phyloP scores from a whole-genome alignment of 2,329 filamentous ascomycete species.

The Nothomitra cinnamomea region DNA sequence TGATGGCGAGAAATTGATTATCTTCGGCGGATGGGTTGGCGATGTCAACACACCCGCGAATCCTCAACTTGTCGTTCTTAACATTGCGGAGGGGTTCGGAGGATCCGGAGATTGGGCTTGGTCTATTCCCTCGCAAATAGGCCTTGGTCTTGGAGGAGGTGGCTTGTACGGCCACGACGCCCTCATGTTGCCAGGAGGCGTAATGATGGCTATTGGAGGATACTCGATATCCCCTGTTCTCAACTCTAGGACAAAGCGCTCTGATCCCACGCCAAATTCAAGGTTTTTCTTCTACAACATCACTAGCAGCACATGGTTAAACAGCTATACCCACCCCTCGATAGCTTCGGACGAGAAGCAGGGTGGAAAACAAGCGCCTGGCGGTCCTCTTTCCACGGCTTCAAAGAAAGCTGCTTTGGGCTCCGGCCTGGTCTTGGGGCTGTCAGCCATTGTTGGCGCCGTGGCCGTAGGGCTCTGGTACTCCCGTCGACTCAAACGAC shows the following conservation, averaged over 20 bases:
- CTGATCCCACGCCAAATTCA: constrained; percentile 20
- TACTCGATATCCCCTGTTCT: constrained; percentile 30
- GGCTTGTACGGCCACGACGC: constrained; percentile 49
- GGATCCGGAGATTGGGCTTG: constrained; percentile 47
- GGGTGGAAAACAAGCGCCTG: constrained; percentile 14
- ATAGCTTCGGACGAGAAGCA: constrained; percentile 3
- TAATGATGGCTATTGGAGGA: constrained; percentile 52
- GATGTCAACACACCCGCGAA: constrained; percentile 57
- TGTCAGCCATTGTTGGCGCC: constrained; percentile 32
- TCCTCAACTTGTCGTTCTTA: constrained; percentile 64
- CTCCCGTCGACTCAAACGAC: constrained; percentile 26
- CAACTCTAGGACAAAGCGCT: constrained; percentile 9
- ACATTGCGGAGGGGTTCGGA: constrained; percentile 59
- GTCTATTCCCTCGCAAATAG: constrained; percentile 37
- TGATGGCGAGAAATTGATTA: constrained; percentile 59
- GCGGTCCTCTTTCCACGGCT: constrained; percentile 12
- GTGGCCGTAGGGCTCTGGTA: constrained; percentile 33
- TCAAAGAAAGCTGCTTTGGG: constrained; percentile 40
- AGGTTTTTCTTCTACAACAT: constrained; percentile 33
- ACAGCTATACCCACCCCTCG: constrained; percentile 2
- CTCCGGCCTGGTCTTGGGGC: constrained; percentile 46
- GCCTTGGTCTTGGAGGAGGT: constrained; percentile 19
- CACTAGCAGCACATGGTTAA: constrained; percentile 35
- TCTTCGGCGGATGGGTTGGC: constrained; percentile 88
- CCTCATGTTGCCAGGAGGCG: constrained; percentile 44